These are phyloP conservation scores for Sphaerobolus stellatus DNA, from an alignment of 1,284 basidiomycete genomes.

Conservation along the genomic window DNA sequence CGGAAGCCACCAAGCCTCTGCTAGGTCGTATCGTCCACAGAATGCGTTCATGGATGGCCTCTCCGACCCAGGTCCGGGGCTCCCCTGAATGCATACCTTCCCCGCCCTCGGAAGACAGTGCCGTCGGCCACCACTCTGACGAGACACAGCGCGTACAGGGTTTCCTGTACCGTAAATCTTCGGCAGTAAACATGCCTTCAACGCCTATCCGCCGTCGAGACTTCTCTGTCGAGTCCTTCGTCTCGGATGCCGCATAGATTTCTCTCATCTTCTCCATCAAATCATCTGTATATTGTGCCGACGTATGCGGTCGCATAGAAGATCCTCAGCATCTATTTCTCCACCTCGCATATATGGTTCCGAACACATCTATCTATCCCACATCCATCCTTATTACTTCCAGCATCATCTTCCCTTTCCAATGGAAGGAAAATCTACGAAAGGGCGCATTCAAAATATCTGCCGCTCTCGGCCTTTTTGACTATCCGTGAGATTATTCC, in stretches of 20 bases:
- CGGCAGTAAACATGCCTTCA: not conserved
- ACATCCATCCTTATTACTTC: conserved; percentile 4
- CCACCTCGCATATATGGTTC: not conserved
- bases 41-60: conserved; percentile 6
- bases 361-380: not conserved
- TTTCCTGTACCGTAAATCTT: not conserved
- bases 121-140: conserved; percentile 2
- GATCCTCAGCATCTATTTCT: not conserved
- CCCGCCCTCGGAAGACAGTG: not conserved
- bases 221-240: conserved; percentile 2
- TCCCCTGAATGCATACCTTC: not conserved
- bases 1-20: not conserved
- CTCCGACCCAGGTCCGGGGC: not conserved
- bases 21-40: conserved; percentile 1
- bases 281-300: conserved; percentile 10
- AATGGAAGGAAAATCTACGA: conserved; percentile 6
- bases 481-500: not conserved
- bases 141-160: not conserved
- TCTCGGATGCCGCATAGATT: not conserved
- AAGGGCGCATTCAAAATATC: not conserved
- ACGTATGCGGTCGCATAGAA: conserved; percentile 1
- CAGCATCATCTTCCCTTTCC: not conserved
- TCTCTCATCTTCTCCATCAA: not conserved
- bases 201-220: not conserved
- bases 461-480: not conserved